Percentiles rank a stretch among this genome's conserved stretches.
Evolutionary conservation across 306 rosid genomes (phyloP).

Genomic region (Abrus precatorius): DNA sequence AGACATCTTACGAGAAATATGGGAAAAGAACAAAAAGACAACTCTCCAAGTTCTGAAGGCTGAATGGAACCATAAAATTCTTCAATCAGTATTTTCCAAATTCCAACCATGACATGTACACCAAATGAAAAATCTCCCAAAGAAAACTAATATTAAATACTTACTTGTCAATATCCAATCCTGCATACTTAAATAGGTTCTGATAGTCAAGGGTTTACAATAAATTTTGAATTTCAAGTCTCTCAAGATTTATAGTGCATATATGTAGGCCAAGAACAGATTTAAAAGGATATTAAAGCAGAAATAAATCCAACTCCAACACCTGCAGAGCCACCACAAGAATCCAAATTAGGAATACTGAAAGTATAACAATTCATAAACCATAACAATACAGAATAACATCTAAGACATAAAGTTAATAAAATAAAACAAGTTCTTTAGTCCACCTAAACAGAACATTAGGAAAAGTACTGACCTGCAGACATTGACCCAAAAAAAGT

Average conservation of each 20-base stretch:
- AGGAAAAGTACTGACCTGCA: slow-evolving; percentile 69
- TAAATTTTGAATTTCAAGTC: slow-evolving; percentile 9
- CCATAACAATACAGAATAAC: slow-evolving; percentile 5
- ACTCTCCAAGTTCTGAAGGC: slow-evolving; percentile 98
- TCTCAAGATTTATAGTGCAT: slow-evolving; percentile 34
- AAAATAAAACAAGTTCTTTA: slow-evolving; percentile 16
- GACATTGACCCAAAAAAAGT: slow-evolving; percentile 98
- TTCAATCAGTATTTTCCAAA: slow-evolving; percentile 47
- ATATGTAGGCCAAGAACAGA: slow-evolving; percentile 41
- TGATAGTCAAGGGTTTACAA: slow-evolving; percentile 77
- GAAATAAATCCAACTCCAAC: slow-evolving; percentile 98
- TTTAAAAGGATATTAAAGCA: slow-evolving; percentile 95
- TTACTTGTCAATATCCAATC: slow-evolving; percentile 97
- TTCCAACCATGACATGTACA: slow-evolving; percentile 41
- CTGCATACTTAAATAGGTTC: slow-evolving; percentile 99
- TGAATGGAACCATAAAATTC: slow-evolving; percentile 55
- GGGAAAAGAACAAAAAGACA: slow-evolving; percentile 99
- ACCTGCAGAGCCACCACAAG: slow-evolving; percentile 69
- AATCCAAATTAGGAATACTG: slow-evolving; percentile 46
- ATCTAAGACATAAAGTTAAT: slow-evolving; percentile 1
- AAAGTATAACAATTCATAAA: slow-evolving; percentile 37
- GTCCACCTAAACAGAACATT: slow-evolving; percentile 30
- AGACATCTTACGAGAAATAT: slow-evolving; percentile 88
- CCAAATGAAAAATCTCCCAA: slow-evolving; percentile 39
- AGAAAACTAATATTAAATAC: slow-evolving; percentile 47